Evolutionary conservation across 2,329 filamentous ascomycete genomes (phyloP), one percentile per base, ranked within the genome.

Genomic region (Pleomassaria siparia): DNA sequence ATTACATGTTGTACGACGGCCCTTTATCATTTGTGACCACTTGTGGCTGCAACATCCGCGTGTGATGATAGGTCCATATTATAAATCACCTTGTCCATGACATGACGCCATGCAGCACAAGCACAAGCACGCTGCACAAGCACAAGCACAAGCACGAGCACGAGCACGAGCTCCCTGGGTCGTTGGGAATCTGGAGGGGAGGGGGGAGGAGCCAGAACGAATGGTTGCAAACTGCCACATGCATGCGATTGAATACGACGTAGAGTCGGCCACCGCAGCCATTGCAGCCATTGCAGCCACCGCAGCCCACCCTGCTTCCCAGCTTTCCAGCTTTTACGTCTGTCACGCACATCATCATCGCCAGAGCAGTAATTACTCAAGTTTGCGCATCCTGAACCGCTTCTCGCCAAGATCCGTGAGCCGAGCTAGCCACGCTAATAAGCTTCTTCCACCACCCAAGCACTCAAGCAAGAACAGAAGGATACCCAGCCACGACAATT

Each of bases 401-500:
- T 7, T n/a, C n/a, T n/a, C n/a, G 35, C 35, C 35, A 37, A 37
- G 35, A 8, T 16, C 15, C 18, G 10, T 18, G 15, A 22, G 35
- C 35, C 18, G 35, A 37, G n/a, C 35, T 4, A 37, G 13, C n/a
- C 18, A 51, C 51, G 55, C 51, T 26, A 37, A 35, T 18, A 9
- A 12, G 13, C 42, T 12, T 18, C 6, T 35, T 29, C 18, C 12
- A 12, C 42, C 8, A 8, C 35, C 3, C 29, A 40, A 33, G 49
- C 50, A n/a, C n/a, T n/a, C n/a, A n/a, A n/a, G 50, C 47, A 36
- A 42, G 42, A 49, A 36, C 32, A 35, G 32, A 35, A 30, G 29
- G 13, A 9, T n/a, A n/a, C 47, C 55, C 56, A 61, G 53, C 58
- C 50, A 57, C 58, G 44, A 55, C 49, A 52, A 51, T 55, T 48